Evolutionary conservation across 2,329 filamentous ascomycete genomes (phyloP).

Genomic region (Talaromyces sp.): DNA sequence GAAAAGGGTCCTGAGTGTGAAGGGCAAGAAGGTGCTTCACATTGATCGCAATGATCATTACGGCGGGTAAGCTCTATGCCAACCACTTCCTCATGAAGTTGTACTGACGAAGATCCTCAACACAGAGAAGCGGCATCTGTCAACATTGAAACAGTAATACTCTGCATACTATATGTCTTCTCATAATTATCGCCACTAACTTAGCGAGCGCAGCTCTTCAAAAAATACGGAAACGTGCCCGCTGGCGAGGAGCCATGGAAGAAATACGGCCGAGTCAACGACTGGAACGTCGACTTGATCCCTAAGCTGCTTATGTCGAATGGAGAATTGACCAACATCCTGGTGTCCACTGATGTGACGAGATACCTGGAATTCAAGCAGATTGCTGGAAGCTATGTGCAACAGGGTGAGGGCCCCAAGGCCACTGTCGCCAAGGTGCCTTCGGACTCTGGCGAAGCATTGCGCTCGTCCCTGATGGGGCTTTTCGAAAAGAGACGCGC

Average conservation of each 20-base stretch:
- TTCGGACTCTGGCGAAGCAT: slow-evolving; percentile 82
- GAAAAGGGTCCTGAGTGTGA: slow-evolving; percentile 83
- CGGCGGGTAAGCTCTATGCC: slow-evolving; percentile 66
- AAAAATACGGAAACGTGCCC: slow-evolving; percentile 82
- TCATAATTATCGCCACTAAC: not conserved
- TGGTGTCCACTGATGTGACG: slow-evolving; percentile 90
- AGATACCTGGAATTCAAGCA: slow-evolving; percentile 89
- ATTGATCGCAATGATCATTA: slow-evolving; percentile 99
- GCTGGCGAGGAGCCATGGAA: slow-evolving; percentile 89
- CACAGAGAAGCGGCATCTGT: slow-evolving; percentile 85
- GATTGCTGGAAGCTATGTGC: slow-evolving; percentile 92
- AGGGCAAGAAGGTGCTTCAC: slow-evolving; percentile 98
- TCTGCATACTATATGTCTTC: not conserved
- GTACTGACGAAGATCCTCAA: slow-evolving; percentile 22
- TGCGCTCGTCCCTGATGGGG: slow-evolving; percentile 91
- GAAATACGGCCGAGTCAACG: slow-evolving; percentile 91
- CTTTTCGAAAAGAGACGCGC: slow-evolving; percentile 96
- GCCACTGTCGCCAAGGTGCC: slow-evolving; percentile 96
- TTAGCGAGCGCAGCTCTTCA: slow-evolving; percentile 66
- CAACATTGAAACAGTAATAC: slow-evolving; percentile 80
- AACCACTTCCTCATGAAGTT: slow-evolving; percentile 5
- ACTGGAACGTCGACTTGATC: slow-evolving; percentile 99
- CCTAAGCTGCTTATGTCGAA: slow-evolving; percentile 99
- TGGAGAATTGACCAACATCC: slow-evolving; percentile 95
- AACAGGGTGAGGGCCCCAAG: slow-evolving; percentile 75